These are phyloP conservation scores for Gigaspora rosea DNA, from an alignment of 192 early-diverging fungal genomes.

Conservation along the genomic window DNA sequence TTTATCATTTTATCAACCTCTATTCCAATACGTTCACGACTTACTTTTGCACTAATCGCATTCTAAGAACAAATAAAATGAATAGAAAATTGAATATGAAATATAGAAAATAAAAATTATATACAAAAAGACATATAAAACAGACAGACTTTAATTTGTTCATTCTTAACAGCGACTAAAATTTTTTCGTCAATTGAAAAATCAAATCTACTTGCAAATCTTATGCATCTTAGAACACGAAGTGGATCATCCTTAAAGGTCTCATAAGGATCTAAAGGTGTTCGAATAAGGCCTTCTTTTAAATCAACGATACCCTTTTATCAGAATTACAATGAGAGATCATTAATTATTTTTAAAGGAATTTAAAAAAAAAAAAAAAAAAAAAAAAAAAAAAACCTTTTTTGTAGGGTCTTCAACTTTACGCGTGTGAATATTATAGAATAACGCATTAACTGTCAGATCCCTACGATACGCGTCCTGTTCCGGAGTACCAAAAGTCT, in stretches of 20 bases:
- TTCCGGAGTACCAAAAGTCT: conserved; percentile 83
- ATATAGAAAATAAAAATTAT: background rate
- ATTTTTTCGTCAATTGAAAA: conserved; percentile 77
- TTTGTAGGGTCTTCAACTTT: conserved; percentile 87
- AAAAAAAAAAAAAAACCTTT: conserved; percentile 34
- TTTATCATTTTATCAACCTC: conserved; percentile 94
- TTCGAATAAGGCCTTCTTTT: conserved; percentile 70
- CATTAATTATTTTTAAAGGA: background rate
- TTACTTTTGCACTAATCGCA: conserved; percentile 82
- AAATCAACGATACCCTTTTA: conserved; percentile 74
- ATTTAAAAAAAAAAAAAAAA: background rate
- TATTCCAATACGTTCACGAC: conserved; percentile 85
- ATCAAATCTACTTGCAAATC: conserved; percentile 91
- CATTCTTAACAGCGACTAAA: conserved; percentile 53
- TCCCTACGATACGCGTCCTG: conserved; percentile 96
- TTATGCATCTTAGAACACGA: conserved; percentile 88
- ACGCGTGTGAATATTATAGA: conserved; percentile 90
- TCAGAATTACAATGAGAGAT: background rate
- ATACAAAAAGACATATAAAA: background rate
- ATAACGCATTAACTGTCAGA: conserved; percentile 96
- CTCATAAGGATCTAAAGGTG: conserved; percentile 83
- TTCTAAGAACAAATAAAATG: conserved; percentile 26
- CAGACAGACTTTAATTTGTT: conserved; percentile 52
- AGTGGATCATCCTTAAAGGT: conserved; percentile 97
- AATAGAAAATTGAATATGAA: background rate